A percentile compares a stretch with the other conserved stretches of the same genome.
These are phyloP conservation scores for Farysia itapuensis DNA, from an alignment of 1,284 basidiomycete species.

Conservation along the genomic window DNA sequence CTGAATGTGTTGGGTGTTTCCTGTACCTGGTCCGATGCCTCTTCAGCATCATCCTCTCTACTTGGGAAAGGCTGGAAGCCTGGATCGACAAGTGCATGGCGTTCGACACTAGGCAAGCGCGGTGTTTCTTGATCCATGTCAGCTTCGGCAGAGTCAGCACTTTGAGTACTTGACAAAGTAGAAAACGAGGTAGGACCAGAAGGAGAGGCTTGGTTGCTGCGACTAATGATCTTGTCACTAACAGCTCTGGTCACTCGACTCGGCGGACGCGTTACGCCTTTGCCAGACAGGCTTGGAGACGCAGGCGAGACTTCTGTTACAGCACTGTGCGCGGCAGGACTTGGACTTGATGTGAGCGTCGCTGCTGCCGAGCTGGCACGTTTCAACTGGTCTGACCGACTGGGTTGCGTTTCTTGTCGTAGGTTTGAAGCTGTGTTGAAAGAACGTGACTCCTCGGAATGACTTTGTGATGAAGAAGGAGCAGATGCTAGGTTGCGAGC, in stretches of 20 bases:
- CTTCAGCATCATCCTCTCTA: not conserved
- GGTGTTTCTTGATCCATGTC: constrained; percentile 22
- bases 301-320: not conserved
- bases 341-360: constrained; percentile 1
- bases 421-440: not conserved
- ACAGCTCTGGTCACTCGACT: constrained; percentile 12
- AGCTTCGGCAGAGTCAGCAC: constrained; percentile 9
- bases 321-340: not conserved
- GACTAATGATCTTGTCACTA: constrained; percentile 15
- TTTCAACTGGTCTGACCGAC: constrained; percentile 6
- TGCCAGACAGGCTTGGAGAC: not conserved
- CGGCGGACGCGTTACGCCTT: constrained; percentile 13
- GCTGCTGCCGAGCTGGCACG: constrained; percentile 27
- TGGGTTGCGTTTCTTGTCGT: not conserved
- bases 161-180: no score
- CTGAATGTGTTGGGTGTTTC: constrained; percentile 1
- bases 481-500: constrained; percentile 3
- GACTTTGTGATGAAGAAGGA: not conserved
- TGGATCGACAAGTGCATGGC: constrained; percentile 30
- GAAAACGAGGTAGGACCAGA: no score
- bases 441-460: no score
- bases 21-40: not conserved
- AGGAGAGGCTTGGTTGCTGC: constrained; percentile 9
- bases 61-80: not conserved
- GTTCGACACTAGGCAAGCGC: constrained; percentile 12